Conservation (phyloP, 371 early-diverging fungal species). For the Mortierella sp. region DNA sequence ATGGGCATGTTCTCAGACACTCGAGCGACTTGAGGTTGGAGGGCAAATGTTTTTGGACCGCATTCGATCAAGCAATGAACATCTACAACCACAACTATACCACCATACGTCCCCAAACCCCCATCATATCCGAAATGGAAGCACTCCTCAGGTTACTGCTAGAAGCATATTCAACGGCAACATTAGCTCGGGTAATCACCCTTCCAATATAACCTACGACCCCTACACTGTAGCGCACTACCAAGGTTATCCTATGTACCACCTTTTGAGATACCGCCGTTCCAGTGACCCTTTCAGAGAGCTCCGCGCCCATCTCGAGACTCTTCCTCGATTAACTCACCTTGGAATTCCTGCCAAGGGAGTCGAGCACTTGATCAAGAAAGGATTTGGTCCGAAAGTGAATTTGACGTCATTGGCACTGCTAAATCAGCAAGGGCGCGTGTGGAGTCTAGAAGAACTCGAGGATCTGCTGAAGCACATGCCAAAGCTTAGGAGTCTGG, state of each 20-base stretch:
- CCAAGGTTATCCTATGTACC: constrained; percentile 52
- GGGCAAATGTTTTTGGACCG: constrained; percentile 51
- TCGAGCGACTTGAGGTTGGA: constrained; percentile 39
- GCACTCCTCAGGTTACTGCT: background rate
- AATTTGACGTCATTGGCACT: constrained; percentile 33
- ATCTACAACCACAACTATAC: constrained; percentile 44
- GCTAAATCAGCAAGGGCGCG: constrained; percentile 45
- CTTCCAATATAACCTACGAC: constrained; percentile 29
- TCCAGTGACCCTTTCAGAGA: constrained; percentile 37
- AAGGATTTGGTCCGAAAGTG: constrained; percentile 40
- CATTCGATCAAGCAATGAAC: constrained; percentile 28
- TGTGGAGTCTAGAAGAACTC: constrained; percentile 28
- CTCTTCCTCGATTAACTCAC: constrained; percentile 35
- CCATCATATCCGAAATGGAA: constrained; percentile 29
- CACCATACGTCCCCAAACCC: constrained; percentile 50
- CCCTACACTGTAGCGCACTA: constrained; percentile 39
- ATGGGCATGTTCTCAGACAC: constrained; percentile 44
- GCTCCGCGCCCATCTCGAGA: constrained; percentile 34
- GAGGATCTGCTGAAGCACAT: constrained; percentile 30
- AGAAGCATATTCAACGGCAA: background rate
- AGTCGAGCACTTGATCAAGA: constrained; percentile 36
- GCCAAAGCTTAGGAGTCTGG: constrained; percentile 23
- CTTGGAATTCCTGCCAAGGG: constrained; percentile 45
- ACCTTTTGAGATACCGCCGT: constrained; percentile 32
- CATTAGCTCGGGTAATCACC: constrained; percentile 1